Evolutionary conservation across 257 asterid species (phyloP), one percentile per base, ranked within the genome.

Genomic region (Echites panduratus): DNA sequence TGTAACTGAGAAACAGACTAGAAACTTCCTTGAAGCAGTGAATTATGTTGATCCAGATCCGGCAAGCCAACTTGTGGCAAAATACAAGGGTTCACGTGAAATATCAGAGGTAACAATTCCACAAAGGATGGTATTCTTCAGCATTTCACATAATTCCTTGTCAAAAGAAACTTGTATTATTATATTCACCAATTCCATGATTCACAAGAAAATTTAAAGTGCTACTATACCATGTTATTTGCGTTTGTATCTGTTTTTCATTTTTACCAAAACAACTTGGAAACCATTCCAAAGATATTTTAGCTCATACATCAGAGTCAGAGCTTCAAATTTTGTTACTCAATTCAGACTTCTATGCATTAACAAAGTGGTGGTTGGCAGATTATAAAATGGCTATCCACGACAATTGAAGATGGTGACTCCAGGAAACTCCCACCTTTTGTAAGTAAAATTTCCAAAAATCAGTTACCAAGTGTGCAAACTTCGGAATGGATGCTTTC

Each of bases 61-160:
- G 5, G 96, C 89, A 22, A 87, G 96, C 70, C 85, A 90, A 48
- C 96, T 95, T 70, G 99, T 95, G 47, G 98, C 99, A 13, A 90
- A 86, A 79, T 95, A 90, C 87, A 92, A 86, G 41, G 99, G 99
- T 80, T 83, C 97, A 41, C 77, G 64, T 62, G 96, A 89, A 79
- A 78, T 82, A 57, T 77, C 91, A 49, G 93, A 95, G 96, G 99
- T 91, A 73, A 64, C 84, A 70, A 29, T 63, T 69, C 32, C 61
- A 44, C 50, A 2, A 2, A 72, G 47, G 35, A 49, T n/a, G 27
- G 17, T 20, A 13, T 27, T 19, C 56, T 16, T 49, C 13, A 38
- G 52, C 65, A 74, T 41, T 40, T 19, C 3, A 26, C 26, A 19
- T 3, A n/a, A n/a, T 70, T 32, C 19, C 54, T 17, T 11, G 4